Base-by-base conservation (phyloP, 2,329 filamentous ascomycete genomes). In the Plenodomus lindquistii region DNA sequence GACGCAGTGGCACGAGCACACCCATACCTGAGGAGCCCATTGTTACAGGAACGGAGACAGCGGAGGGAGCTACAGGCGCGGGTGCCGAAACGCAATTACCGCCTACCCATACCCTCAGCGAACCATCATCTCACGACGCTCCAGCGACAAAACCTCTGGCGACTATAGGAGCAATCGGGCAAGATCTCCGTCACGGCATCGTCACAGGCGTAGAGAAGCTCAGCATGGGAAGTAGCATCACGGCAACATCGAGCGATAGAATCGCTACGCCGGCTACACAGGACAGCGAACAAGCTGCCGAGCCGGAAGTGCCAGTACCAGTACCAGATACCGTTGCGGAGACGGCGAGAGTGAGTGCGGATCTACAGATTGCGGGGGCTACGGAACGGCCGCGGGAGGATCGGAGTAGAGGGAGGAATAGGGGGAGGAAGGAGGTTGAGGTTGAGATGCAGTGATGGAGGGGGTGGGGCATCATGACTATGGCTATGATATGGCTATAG, bases 41-140 rank as follows among this genome's bases (percentile, higher is more conserved):
- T 15, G 63, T 73, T 2, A 71, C 63, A 3, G 69, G 70, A 4
- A 65, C 58, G 3, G 71, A 73, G 37, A 66, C 66, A 3, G 68
- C 66, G 11, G 64, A 70, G 18, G 47, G 45, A 3, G 66, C 67
- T 7, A 66, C 64, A 5, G 68, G 70, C 10, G 62, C 63, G 10
- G 68, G 68, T 4, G 65, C 66, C 2, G 63, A 61, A 0, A 46
- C 50, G 7, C 50, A 67, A 40, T 52, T 60, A 19, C 60, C 64
- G 6, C 63, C 59, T 16, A 62, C 58, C 10, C 58, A 65, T 43
- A 59, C 62, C 1, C 29, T 57, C 16, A 55, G 50, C 3, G 54
- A 61, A 11, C 48, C 48, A 22, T 41, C 54, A 15, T 40, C 42
- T 4, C 59, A 40, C 6, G 40, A 44, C 2, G 34, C 48, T 3